Base-by-base conservation (phyloP, 495 filamentous ascomycete genomes). In the Lophiotrema nucula region DNA sequence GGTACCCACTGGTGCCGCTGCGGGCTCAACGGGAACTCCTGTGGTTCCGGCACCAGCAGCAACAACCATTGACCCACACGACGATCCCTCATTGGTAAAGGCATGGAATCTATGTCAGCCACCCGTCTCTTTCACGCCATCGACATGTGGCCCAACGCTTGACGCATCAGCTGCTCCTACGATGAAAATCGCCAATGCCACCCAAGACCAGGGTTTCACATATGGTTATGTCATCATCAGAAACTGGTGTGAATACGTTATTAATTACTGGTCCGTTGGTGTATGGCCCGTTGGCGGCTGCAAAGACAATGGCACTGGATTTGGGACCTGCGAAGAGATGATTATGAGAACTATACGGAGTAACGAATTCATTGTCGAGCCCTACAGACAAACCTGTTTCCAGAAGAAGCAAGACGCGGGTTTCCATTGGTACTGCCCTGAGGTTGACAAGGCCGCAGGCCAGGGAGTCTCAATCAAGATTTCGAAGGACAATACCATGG, bases 401-500 rank as follows among this genome's bases (percentile, higher is more conserved):
- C 28, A 45, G 44, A 27, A 33, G 10, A 28, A 49, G 23, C n/a
- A n/a, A n/a, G n/a, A n/a, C n/a, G 35, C 11, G 8, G 44, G 18
- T 6, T 23, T 10, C 19, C 4, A 6, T 23, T 10, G 23, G 41
- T 46, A 55, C 31, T 50, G 35, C 19, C 13, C 26, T 15, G 3
- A 6, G 4, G 4, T 19, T 8, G 45, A 58, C 23, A 42, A 50
- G 23, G 15, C 21, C 27, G 45, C 54, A 8, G 54, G 54, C 15
- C 33, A 49, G 23, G 54, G 54, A 4, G 35, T 58, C 16, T 41
- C 45, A 1, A 5, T 52, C 38, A 59, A 59, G 23, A 23, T 53
- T 10, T 28, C 56, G 2, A 53, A 47, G 19, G 16, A n/a, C 3
- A 22, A 41, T 1, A 8, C 4, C n/a, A 31, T 24, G 12, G 16